phyloP scores from a whole-genome alignment of 2,329 filamentous ascomycete genomes.

The Sordariomycetes sp. region DNA sequence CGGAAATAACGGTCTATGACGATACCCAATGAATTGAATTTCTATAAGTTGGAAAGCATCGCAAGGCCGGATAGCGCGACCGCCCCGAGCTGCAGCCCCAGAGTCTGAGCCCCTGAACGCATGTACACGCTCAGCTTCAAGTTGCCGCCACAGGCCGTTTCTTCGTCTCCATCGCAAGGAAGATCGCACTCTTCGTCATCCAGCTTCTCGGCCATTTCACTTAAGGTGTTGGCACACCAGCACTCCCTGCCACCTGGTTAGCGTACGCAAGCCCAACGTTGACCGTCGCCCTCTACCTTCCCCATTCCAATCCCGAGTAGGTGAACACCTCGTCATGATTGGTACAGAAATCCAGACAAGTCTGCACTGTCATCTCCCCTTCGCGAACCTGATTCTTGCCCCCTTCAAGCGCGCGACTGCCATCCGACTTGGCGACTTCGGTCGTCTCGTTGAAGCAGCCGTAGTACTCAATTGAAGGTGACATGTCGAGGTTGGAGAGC shows the following conservation, averaged over 20 bases:
- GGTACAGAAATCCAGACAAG: conserved; percentile 43
- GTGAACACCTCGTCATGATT: conserved; percentile 25
- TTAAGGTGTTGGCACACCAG: conserved; percentile 18
- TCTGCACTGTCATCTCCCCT: conserved; percentile 40
- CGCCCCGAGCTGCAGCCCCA: neutral
- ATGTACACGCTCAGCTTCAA: conserved; percentile 21
- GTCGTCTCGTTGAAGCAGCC: conserved; percentile 53
- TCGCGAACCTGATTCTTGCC: conserved; percentile 28
- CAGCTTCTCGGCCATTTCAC: conserved; percentile 14
- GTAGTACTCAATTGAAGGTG: no score
- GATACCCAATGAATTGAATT: neutral
- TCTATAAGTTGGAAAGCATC: neutral
- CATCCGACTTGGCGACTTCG: conserved; percentile 27
- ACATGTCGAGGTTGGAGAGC: no score
- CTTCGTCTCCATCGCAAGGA: conserved; percentile 21
- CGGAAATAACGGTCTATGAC: neutral
- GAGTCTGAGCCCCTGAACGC: neutral
- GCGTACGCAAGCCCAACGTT: no score
- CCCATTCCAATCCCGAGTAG: conserved; percentile 47
- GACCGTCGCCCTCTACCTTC: no score
- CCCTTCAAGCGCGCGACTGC: conserved; percentile 25
- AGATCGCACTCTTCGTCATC: conserved; percentile 19
- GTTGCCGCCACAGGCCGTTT: conserved; percentile 19
- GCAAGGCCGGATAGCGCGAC: neutral
- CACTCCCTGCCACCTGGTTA: conserved; percentile 23